Percentiles rank a stretch among this genome's conserved stretches.
Evolutionary conservation across 805 yeast species (phyloP).

Genomic region (Metschnikowia dekortorum): DNA sequence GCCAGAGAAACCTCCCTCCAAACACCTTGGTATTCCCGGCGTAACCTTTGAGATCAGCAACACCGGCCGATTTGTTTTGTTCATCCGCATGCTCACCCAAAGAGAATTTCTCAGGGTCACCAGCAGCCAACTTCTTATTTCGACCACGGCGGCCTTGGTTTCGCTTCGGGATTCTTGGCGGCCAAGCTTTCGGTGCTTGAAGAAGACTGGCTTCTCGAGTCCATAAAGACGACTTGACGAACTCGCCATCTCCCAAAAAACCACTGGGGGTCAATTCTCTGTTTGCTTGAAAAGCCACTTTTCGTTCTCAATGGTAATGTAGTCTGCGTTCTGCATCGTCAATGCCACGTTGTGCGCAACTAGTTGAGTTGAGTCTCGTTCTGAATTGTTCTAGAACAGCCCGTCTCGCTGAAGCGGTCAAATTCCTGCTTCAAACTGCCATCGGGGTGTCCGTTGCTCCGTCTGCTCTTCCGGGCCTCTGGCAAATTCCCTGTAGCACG

Average conservation of each 20-base stretch:
- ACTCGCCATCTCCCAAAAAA: constrained; percentile 82
- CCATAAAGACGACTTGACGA: constrained; percentile 57
- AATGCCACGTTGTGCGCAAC: constrained; percentile 94
- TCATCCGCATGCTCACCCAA: constrained; percentile 69
- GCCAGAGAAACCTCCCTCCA: constrained; percentile 61
- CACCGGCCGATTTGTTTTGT: constrained; percentile 82
- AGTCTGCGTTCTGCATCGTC: constrained; percentile 75
- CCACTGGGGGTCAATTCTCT: constrained; percentile 61
- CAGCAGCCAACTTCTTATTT: constrained; percentile 32
- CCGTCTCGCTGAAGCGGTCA: too few species aligned
- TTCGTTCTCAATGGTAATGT: constrained; percentile 80
- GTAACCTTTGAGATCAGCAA: constrained; percentile 73
- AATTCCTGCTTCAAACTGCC: too few species aligned
- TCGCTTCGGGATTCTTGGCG: constrained; percentile 27
- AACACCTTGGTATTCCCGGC: constrained; percentile 58
- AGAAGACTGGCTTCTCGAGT: constrained; percentile 51
- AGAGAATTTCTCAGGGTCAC: constrained; percentile 32
- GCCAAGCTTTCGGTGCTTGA: constrained; percentile 43
- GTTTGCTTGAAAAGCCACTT: constrained; percentile 75
- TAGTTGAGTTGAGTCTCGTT: constrained; percentile 20
- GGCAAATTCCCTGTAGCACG: too few species aligned
- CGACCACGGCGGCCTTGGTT: constrained; percentile 39
- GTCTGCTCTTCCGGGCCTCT: too few species aligned
- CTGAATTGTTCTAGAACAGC: too few species aligned
- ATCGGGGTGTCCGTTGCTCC: too few species aligned